Conservation (phyloP, 345 rosid genomes). For the Litchi chinensis region DNA sequence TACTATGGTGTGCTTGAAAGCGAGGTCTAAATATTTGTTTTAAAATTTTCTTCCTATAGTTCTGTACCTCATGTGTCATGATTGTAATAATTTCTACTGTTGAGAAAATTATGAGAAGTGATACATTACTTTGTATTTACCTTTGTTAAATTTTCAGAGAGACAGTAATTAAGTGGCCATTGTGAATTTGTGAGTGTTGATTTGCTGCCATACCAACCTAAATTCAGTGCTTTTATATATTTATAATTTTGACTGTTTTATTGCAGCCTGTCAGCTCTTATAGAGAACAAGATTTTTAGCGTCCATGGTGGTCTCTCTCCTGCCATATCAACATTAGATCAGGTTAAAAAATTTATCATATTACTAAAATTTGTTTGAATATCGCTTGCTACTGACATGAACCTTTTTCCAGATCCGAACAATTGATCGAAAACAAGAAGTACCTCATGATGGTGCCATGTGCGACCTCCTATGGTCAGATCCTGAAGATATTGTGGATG, state of each 20-base stretch:
- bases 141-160: background rate
- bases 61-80: background rate
- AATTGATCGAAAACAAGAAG: conserved; percentile 97
- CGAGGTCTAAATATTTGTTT: background rate
- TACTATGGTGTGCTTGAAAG: background rate
- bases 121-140: background rate
- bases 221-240: conserved; percentile 2
- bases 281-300: conserved; percentile 88
- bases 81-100: background rate
- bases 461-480: conserved; percentile 99
- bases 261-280: conserved; percentile 86
- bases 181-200: conserved; percentile 5
- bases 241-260: conserved; percentile 20
- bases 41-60: background rate
- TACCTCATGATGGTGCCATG: conserved; percentile 99
- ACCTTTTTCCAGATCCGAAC: conserved; percentile 68
- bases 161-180: background rate
- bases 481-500: conserved; percentile 96
- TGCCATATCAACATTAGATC: conserved; percentile 84
- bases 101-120: background rate
- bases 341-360: conserved; percentile 52
- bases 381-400: conserved; percentile 16
- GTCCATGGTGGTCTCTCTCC: conserved; percentile 99
- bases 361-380: conserved; percentile 17
- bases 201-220: background rate